phyloP scores from a whole-genome alignment of 2,329 filamentous ascomycete genomes.

The Diaporthe destruens region DNA sequence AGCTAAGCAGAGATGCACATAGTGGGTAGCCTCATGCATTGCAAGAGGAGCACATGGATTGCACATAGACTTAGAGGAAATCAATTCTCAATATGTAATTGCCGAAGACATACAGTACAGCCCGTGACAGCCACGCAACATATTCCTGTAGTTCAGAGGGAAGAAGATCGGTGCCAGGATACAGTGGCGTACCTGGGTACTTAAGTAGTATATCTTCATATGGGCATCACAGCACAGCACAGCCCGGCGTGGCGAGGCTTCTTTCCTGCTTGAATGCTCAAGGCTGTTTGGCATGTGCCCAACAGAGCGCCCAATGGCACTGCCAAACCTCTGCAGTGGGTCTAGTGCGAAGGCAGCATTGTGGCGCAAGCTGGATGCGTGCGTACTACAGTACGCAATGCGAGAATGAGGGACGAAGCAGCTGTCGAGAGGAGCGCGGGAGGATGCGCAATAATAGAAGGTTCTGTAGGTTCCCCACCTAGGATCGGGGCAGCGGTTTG shows the following conservation, averaged over 20 bases:
- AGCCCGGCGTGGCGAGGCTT: slow-evolving; percentile 9
- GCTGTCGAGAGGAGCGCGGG: slow-evolving; percentile 2
- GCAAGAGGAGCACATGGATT: slow-evolving; percentile 27
- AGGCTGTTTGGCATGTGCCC: not conserved
- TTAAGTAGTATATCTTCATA: not conserved
- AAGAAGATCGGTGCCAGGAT: not conserved
- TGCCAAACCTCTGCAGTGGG: not conserved
- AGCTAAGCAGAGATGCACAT: slow-evolving; percentile 33
- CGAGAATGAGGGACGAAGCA: slow-evolving; percentile 12
- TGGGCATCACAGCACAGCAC: not conserved
- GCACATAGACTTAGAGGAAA: slow-evolving; percentile 42
- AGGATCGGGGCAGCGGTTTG: slow-evolving; percentile 14
- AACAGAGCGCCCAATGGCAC: slow-evolving; percentile 19
- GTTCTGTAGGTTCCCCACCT: slow-evolving; percentile 11
- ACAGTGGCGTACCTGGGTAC: not conserved
- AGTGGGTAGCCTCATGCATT: slow-evolving; percentile 9
- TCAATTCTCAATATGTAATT: slow-evolving; percentile 12
- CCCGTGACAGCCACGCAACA: not conserved
- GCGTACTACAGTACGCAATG: slow-evolving; percentile 3
- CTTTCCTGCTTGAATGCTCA: not conserved
- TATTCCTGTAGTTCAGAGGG: not conserved
- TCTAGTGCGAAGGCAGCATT: slow-evolving; percentile 2
- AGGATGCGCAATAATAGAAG: slow-evolving; percentile 17
- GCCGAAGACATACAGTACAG: not conserved
- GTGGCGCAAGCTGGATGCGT: slow-evolving; percentile 24